These are phyloP conservation scores for Talaromyces thailandensis DNA, from an alignment of 495 filamentous ascomycete species.

Conservation along the genomic window DNA sequence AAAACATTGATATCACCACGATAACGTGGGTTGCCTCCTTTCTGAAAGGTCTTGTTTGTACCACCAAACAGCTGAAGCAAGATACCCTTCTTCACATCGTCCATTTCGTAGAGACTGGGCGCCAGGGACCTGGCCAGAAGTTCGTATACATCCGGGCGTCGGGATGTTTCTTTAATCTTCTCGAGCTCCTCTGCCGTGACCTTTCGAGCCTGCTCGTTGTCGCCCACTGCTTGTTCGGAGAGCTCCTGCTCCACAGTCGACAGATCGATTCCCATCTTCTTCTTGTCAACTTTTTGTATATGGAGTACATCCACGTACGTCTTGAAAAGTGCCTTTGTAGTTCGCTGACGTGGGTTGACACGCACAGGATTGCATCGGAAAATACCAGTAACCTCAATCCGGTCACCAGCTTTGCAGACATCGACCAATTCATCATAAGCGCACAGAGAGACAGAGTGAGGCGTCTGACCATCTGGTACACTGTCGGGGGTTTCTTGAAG, in stretches of 20 bases:
- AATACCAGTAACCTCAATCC: conserved; percentile 92
- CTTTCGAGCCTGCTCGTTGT: conserved; percentile 73
- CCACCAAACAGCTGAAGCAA: conserved; percentile 93
- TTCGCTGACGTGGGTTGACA: conserved; percentile 87
- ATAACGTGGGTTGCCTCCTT: conserved; percentile 90
- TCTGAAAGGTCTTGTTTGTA: conserved; percentile 97
- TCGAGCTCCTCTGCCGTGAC: conserved; percentile 84
- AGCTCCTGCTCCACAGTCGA: conserved; percentile 85
- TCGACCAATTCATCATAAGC: conserved; percentile 96
- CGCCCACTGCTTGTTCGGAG: conserved; percentile 61
- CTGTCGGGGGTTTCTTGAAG: conserved; percentile 95
- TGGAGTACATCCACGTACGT: conserved; percentile 95
- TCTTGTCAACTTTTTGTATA: conserved; percentile 92
- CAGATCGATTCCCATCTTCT: conserved; percentile 82
- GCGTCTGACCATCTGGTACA: conserved; percentile 87
- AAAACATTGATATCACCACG: conserved; percentile 96
- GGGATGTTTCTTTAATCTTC: conserved; percentile 75
- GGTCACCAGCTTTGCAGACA: conserved; percentile 94
- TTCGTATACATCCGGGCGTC: conserved; percentile 84
- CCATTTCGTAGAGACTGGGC: conserved; percentile 94
- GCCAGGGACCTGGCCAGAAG: conserved; percentile 86
- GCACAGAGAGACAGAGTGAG: conserved; percentile 95
- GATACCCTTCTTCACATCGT: conserved; percentile 98
- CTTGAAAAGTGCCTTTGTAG: conserved; percentile 92
- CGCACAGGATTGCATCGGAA: conserved; percentile 92